phyloP scores from a whole-genome alignment of 352 stramenopile genomes.

The Phytophthora pseudosyringae region DNA sequence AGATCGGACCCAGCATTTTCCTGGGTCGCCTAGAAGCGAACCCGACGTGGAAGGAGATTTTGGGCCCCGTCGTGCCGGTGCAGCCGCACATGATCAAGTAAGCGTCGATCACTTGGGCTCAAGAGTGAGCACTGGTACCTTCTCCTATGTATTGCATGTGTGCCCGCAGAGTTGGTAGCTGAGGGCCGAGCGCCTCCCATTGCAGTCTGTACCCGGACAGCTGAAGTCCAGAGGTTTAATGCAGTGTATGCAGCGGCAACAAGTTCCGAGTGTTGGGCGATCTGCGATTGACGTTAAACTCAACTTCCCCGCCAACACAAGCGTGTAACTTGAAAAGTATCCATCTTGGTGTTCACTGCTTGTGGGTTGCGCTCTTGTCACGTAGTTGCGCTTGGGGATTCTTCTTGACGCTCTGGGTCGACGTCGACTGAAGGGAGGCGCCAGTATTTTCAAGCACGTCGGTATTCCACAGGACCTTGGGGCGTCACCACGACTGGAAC shows the following conservation, averaged over 20 bases:
- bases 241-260: background rate
- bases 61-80: constrained; percentile 54
- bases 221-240: constrained; percentile 1
- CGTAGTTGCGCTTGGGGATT: background rate
- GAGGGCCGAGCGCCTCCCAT: background rate
- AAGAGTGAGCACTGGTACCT: background rate
- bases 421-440: background rate
- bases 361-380: constrained; percentile 1
- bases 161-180: constrained; percentile 1
- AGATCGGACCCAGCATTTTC: constrained; percentile 88
- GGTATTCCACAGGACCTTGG: constrained; percentile 33
- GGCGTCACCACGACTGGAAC: constrained; percentile 27
- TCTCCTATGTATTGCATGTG: constrained; percentile 14
- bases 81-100: constrained; percentile 43
- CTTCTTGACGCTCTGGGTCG: background rate
- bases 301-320: background rate
- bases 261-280: background rate
- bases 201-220: constrained; percentile 9
- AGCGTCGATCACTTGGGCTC: background rate
- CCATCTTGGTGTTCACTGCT: background rate
- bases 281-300: background rate
- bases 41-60: constrained; percentile 55
- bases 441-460: constrained; percentile 16
- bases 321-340: too few species aligned
- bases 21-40: constrained; percentile 79